Percentiles rank a stretch among this genome's conserved stretches.
phyloP scores from a whole-genome alignment of 2,329 filamentous ascomycete species.

The Leptographium lundbergii region DNA sequence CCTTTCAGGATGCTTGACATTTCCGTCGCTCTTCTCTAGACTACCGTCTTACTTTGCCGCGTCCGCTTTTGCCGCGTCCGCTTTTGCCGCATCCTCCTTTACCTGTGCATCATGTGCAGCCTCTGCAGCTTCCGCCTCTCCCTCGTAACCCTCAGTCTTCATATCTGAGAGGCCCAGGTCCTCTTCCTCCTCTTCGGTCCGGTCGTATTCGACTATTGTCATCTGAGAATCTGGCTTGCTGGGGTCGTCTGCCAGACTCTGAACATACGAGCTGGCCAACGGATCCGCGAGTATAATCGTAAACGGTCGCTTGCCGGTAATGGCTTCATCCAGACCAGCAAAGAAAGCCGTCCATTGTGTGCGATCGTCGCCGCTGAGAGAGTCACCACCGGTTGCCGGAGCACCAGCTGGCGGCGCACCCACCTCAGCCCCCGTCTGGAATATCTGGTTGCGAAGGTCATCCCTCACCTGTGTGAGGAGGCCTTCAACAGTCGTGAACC shows the following conservation, averaged over 20 bases:
- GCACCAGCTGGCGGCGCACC: conserved; percentile 33
- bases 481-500: conserved; percentile 95
- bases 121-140: conserved; percentile 25
- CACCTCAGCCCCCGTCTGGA: conserved; percentile 38
- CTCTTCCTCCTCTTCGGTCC: conserved; percentile 87
- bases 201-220: conserved; percentile 66
- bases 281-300: conserved; percentile 78
- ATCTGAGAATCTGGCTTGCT: conserved; percentile 63
- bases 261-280: conserved; percentile 84
- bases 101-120: neutral
- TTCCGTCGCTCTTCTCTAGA: neutral
- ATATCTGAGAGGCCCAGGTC: conserved; percentile 85
- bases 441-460: conserved; percentile 80
- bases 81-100: neutral
- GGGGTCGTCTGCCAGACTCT: conserved; percentile 71
- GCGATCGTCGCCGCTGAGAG: conserved; percentile 53
- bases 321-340: conserved; percentile 58
- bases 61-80: neutral
- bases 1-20: neutral
- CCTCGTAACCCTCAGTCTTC: conserved; percentile 78
- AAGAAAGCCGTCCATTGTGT: conserved; percentile 76
- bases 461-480: conserved; percentile 84
- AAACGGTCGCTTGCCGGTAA: conserved; percentile 69
- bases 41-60: neutral
- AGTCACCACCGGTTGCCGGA: conserved; percentile 53